Conservation (phyloP, 2,329 filamentous ascomycete genomes). For the Fusarium longipes region DNA sequence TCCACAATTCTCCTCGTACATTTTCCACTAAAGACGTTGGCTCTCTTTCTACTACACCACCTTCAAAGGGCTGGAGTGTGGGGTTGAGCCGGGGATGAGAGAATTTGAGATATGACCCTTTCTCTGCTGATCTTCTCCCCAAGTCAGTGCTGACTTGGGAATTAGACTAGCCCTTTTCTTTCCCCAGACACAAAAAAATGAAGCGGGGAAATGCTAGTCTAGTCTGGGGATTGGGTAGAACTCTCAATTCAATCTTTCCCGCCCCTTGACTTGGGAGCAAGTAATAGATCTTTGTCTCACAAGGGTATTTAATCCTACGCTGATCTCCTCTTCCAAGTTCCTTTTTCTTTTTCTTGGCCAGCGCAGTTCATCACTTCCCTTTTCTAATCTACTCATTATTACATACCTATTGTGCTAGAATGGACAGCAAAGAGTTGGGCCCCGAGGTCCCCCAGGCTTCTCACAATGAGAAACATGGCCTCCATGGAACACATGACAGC, state of each 20-base stretch:
- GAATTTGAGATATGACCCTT: not conserved
- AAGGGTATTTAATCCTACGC: slow-evolving; percentile 18
- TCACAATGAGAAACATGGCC: slow-evolving; percentile 11
- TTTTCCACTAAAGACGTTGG: not conserved
- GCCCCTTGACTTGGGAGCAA: not conserved
- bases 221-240: not conserved
- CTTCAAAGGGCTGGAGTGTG: not conserved
- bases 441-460: slow-evolving; percentile 18
- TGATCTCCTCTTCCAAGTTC: not conserved
- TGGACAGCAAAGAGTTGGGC: slow-evolving; percentile 26
- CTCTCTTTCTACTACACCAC: not conserved
- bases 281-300: not conserved
- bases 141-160: slow-evolving; percentile 7
- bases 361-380: not conserved
- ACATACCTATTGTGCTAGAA: not conserved
- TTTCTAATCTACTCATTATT: not conserved
- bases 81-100: slow-evolving; percentile 22
- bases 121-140: slow-evolving; percentile 18
- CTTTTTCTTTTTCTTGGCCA: not conserved
- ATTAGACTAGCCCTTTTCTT: not conserved
- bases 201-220: not conserved
- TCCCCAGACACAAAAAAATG: slow-evolving; percentile 6
- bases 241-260: not conserved
- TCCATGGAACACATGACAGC: not conserved
- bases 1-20: slow-evolving; percentile 7